These are phyloP conservation scores for Colletotrichum incanum DNA, from an alignment of 2,329 filamentous ascomycete genomes.

Conservation along the genomic window DNA sequence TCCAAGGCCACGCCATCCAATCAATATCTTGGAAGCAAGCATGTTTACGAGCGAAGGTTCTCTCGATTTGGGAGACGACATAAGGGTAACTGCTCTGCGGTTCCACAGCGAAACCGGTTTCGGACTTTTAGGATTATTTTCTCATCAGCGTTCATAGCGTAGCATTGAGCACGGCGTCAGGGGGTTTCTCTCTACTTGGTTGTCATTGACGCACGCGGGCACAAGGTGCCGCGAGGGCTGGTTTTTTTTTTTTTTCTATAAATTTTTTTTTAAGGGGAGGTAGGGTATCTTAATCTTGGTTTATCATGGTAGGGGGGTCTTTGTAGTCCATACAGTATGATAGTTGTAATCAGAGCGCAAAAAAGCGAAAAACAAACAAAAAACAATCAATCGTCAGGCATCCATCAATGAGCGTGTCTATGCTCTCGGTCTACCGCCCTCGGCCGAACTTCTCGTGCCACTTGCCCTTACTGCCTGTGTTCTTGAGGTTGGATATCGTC, in stretches of 20 bases:
- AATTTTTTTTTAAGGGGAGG: background rate
- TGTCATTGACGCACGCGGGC: background rate
- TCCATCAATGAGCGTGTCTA: background rate
- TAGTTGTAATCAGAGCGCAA: background rate
- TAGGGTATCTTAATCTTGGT: background rate
- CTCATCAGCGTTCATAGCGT: background rate
- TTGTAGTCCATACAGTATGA: background rate
- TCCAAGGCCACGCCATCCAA: background rate
- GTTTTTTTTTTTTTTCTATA: too few species aligned
- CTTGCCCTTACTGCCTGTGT: slow-evolving; percentile 62
- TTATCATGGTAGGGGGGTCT: background rate
- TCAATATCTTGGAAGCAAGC: too few species aligned
- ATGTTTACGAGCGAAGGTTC: background rate
- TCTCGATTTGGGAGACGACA: background rate
- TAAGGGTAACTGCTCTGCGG: background rate
- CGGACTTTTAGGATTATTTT: background rate
- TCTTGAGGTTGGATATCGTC: slow-evolving; percentile 47
- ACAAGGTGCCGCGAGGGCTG: background rate
- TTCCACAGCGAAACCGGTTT: background rate
- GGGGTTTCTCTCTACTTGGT: background rate
- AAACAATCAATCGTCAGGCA: background rate
- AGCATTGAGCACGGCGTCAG: background rate
- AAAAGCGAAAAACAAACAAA: too few species aligned
- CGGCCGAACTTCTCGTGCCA: slow-evolving; percentile 74
- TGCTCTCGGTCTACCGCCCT: slow-evolving; percentile 53